Evolutionary conservation across 2,329 filamentous ascomycete species (phyloP), one percentile per base, ranked within the genome.

Genomic region (Pseudonectria buxi): DNA sequence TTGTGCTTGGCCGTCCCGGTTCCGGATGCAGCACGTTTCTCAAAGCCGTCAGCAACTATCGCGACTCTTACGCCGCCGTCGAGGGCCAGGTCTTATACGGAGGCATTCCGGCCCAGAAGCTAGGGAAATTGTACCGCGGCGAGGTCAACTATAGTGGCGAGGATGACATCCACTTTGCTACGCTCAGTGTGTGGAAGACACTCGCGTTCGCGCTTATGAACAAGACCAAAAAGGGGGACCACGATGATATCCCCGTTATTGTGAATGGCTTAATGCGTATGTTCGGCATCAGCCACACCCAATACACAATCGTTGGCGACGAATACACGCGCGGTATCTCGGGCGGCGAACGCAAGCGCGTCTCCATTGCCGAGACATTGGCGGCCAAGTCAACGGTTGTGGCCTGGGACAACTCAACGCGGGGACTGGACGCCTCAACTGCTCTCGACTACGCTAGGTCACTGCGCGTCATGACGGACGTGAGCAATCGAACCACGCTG

Each of bases 61-160:
- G 80, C 14, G 72, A 70, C 22, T 68, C 70, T 1, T 89, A 77
- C 54, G 79, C 78, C 2, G 69, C 64, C 3, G 81, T 89, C 5
- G 67, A 74, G 4, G 85, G 85, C 14, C 74, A 85, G 1, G 74
- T 89, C 4, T 73, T 69, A 3, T 89, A 89, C 47, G 83, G 82
- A 27, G 82, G 81, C 11, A 80, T 88, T 12, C 62, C 79, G 2
- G 80, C 83, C 0, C 65, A 75, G 18, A 77, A 82, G 48, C 81
- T 86, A 51, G 69, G 74, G 50, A 78, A 80, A 51, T 67, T 73
- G 43, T 88, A 83, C 57, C 70, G 81, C 30, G 84, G 84, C 25
- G 84, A 89, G 55, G 82, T 86, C 52, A 81, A 80, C 47, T 89
- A 88, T 57, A 87, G 86, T 47, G 76, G 75, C 12, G 84, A 90